Evolutionary conservation across 2,329 filamentous ascomycete species (phyloP), one percentile per base, ranked within the genome.

Genomic region (Waltergamsia citrina): DNA sequence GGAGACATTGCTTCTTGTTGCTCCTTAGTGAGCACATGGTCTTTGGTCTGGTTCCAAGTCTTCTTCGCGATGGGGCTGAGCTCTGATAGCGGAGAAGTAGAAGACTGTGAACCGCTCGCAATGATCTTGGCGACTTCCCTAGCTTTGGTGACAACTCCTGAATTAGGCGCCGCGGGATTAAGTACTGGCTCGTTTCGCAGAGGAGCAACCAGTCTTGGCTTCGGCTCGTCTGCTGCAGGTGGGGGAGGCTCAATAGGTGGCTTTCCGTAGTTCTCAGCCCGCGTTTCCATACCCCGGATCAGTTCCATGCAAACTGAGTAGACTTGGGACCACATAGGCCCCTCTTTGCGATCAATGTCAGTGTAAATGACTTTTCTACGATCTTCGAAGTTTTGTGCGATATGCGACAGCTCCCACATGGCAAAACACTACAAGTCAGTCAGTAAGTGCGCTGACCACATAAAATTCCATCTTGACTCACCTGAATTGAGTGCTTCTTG

Each of bases 381-480:
- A n/a, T 76, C 69, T 12, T 79, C 69, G 41, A 83, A 88, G 35
- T 76, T 71, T 37, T 81, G 73, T 24, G 84, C 79, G 45, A 95
- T 94, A 36, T 85, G 69, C 20, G 78, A 76, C 19, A 95, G 65
- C 51, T 96, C 90, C 88, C 88, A 94, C 56, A 94, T 82, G 12
- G 90, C 88, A 54, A 93, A 94, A 1, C 77, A 72, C 71, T 84
- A 38, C n/a, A 26, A 5, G 33, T 34, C 25, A 34, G 32, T n/a
- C 17, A 14, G 20, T 6, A 14, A 11, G 18, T 11, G 9, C 14
- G 9, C 17, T 9, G 7, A 33, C 7, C 12, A 15, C 10, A 3
- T 15, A 7, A 35, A 50, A 45, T 17, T 33, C 24, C 25, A 8
- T 15, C n/a, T 4, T 16, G n/a, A 52, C 66, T 47, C 59, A 82